Percentiles rank a stretch among this genome's conserved stretches.
Conservation (phyloP, 306 rosid species). For the Mucuna pruriens region DNA sequence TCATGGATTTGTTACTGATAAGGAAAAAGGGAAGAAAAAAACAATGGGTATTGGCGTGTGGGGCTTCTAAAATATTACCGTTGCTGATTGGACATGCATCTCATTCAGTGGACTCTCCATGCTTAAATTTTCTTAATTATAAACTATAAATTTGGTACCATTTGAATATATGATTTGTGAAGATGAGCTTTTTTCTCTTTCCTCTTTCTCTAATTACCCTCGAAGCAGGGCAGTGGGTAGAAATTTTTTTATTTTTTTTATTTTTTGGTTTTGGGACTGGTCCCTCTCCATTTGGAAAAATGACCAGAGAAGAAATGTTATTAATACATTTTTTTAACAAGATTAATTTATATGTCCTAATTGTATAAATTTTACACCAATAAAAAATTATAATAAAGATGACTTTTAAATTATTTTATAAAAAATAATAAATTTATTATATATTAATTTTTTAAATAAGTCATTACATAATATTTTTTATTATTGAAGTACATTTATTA, state of each 20-base stretch:
- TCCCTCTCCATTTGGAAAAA: neutral
- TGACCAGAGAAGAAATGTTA: too few species aligned
- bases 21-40: neutral
- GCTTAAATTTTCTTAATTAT: neutral
- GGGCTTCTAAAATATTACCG: slow-evolving; percentile 10
- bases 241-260: neutral
- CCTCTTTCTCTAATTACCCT: neutral
- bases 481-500: too few species aligned
- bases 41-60: slow-evolving; percentile 9
- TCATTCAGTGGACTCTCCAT: neutral
- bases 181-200: neutral
- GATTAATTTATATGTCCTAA: too few species aligned
- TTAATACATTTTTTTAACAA: too few species aligned
- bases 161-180: neutral
- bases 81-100: slow-evolving; percentile 20
- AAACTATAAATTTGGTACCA: slow-evolving; percentile 1
- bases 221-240: neutral
- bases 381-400: too few species aligned
- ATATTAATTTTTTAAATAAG: too few species aligned
- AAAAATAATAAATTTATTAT: too few species aligned
- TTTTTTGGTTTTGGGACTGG: neutral
- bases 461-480: too few species aligned
- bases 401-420: too few species aligned
- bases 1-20: slow-evolving; percentile 27
- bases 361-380: too few species aligned